A percentile compares a stretch with the other conserved stretches of the same genome.
phyloP scores from a whole-genome alignment of 805 yeast species.

The Kazachstania kunashirensis region DNA sequence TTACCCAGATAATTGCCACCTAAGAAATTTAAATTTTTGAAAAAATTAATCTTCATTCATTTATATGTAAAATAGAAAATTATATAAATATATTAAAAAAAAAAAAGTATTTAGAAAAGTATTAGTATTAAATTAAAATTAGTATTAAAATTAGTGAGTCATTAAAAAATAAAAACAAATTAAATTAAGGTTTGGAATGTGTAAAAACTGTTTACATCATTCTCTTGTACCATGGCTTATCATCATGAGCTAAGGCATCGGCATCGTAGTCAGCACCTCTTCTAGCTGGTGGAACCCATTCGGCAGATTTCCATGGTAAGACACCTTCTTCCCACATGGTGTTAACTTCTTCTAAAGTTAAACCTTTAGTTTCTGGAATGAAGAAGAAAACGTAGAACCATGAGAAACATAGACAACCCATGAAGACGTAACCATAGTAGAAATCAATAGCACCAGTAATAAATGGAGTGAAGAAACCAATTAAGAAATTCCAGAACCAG shows the following conservation, averaged over 20 bases:
- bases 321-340: constrained; percentile 37
- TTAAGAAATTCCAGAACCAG: constrained; percentile 57
- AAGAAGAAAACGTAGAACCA: constrained; percentile 59
- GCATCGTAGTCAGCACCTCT: constrained; percentile 12
- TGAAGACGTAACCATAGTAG: constrained; percentile 53
- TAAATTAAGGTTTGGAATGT: background rate
- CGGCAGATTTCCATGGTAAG: constrained; percentile 34
- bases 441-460: constrained; percentile 54
- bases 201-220: constrained; percentile 5
- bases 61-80: too few species aligned
- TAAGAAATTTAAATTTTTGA: too few species aligned
- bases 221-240: constrained; percentile 12
- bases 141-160: background rate
- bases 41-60: too few species aligned
- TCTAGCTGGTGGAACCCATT: constrained; percentile 39
- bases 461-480: constrained; percentile 63
- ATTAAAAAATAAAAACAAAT: background rate
- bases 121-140: too few species aligned
- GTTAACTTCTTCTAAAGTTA: constrained; percentile 71
- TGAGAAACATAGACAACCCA: constrained; percentile 45
- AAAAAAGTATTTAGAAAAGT: too few species aligned
- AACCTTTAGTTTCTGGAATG: constrained; percentile 69
- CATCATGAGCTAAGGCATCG: constrained; percentile 10
- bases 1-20: too few species aligned
- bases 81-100: too few species aligned